These are phyloP conservation scores for Ceratocystis eucalypticola DNA, from an alignment of 2,329 filamentous ascomycete genomes.

Conservation along the genomic window DNA sequence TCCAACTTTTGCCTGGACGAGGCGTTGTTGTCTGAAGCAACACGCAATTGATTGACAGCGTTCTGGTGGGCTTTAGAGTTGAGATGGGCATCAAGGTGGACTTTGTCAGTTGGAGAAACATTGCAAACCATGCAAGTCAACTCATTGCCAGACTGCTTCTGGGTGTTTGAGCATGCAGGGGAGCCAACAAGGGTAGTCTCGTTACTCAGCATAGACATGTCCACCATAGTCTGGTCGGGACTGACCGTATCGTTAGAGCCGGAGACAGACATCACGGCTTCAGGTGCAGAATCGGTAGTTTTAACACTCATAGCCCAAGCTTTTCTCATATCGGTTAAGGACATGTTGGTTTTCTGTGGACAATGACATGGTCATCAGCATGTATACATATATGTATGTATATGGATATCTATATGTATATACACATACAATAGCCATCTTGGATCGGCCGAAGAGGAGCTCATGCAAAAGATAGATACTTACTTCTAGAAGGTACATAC, in stretches of 20 bases:
- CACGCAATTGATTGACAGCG: neutral
- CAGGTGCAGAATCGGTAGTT: neutral
- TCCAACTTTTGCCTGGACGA: neutral
- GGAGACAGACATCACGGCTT: conserved; percentile 1
- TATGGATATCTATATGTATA: neutral
- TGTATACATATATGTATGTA: neutral
- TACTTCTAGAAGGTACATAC: neutral
- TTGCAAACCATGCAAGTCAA: conserved; percentile 13
- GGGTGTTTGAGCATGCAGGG: neutral
- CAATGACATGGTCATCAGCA: neutral
- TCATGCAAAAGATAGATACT: neutral
- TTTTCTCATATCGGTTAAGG: neutral
- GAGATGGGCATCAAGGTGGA: conserved; percentile 6
- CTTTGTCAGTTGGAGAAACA: conserved; percentile 2
- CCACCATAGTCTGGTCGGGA: conserved; percentile 1
- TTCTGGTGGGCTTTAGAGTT: conserved; percentile 2
- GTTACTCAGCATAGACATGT: conserved; percentile 7
- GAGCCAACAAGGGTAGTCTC: conserved; percentile 15
- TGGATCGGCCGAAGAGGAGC: neutral
- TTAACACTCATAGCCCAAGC: neutral
- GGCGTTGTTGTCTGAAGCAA: neutral
- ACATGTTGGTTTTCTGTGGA: neutral
- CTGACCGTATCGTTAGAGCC: neutral
- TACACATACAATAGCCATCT: neutral
- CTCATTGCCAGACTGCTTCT: neutral